These are phyloP conservation scores for Phanerodontia chrysosporium DNA, from an alignment of 768 basidiomycete genomes.

Conservation along the genomic window DNA sequence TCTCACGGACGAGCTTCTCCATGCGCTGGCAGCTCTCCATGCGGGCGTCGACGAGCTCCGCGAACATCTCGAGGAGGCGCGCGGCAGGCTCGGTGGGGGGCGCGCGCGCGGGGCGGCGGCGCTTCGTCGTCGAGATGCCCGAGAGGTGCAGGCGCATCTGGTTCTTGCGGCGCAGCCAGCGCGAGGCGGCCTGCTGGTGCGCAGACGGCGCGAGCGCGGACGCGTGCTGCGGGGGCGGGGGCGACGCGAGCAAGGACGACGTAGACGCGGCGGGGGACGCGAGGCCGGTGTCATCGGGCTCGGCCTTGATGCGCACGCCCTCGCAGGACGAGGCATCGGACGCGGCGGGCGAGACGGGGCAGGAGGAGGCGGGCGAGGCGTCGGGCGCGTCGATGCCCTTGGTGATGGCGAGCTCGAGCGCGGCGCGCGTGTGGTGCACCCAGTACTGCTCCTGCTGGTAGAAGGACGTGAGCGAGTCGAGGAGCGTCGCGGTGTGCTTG, in stretches of 20 bases:
- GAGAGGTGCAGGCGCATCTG: constrained; percentile 50
- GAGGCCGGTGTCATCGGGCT: constrained; percentile 23
- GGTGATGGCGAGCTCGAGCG: constrained; percentile 46
- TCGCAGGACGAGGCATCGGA: constrained; percentile 13
- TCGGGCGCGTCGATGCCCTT: constrained; percentile 28
- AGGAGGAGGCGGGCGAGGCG: constrained; percentile 17
- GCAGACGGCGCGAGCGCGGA: constrained; percentile 1
- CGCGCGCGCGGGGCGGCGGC: constrained; percentile 24
- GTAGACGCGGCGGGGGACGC: too few species aligned
- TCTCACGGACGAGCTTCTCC: constrained; percentile 50
- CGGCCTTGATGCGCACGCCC: constrained; percentile 25
- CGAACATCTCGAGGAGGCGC: constrained; percentile 62
- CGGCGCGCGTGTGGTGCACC: constrained; percentile 62
- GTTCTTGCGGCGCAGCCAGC: constrained; percentile 58
- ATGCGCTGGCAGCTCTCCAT: constrained; percentile 75
- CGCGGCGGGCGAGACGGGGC: constrained; percentile 2
- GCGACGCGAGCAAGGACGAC: constrained; percentile 20
- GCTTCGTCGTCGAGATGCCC: constrained; percentile 31
- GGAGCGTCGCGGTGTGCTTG: constrained; percentile 45
- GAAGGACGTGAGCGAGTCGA: constrained; percentile 61
- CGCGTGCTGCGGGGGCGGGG: neutral
- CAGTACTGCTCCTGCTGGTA: constrained; percentile 72
- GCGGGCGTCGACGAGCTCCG: constrained; percentile 66
- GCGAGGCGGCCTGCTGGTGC: constrained; percentile 18
- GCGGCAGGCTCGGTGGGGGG: constrained; percentile 36